phyloP scores from a whole-genome alignment of 495 filamentous ascomycete species.

The Bathelium albidoporum region DNA sequence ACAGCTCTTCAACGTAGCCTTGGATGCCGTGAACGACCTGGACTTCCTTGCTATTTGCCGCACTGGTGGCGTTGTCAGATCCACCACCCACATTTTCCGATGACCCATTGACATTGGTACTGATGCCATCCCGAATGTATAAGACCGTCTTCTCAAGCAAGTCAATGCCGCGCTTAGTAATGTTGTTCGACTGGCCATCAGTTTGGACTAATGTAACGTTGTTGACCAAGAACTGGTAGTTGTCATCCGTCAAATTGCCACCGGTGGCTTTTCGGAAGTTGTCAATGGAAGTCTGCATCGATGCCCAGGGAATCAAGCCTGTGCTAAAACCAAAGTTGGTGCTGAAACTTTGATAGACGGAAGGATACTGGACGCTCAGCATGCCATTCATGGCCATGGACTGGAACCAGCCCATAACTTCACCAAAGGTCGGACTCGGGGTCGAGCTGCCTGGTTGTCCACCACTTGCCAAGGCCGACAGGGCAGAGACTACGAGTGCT shows the following conservation, averaged over 20 bases:
- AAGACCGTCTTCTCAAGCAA: conserved; percentile 24
- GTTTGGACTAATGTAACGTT: conserved; percentile 51
- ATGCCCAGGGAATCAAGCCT: conserved; percentile 71
- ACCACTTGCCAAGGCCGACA: conserved; percentile 56
- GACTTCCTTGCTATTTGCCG: conserved; percentile 32
- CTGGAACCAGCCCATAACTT: conserved; percentile 87
- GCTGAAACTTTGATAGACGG: conserved; percentile 75
- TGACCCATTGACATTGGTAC: conserved; percentile 43
- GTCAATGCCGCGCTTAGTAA: conserved; percentile 45
- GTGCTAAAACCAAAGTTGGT: conserved; percentile 92
- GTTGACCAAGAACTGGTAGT: conserved; percentile 62
- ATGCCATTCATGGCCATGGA: conserved; percentile 90
- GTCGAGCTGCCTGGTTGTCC: conserved; percentile 54
- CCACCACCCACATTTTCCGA: conserved; percentile 19
- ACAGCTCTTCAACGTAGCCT: conserved; percentile 63
- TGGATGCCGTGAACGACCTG: conserved; percentile 58
- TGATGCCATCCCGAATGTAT: conserved; percentile 40
- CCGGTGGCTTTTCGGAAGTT: conserved; percentile 69
- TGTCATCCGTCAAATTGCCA: conserved; percentile 74
- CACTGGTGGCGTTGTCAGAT: conserved; percentile 17
- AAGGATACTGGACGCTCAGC: conserved; percentile 79
- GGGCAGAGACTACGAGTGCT: conserved; percentile 62
- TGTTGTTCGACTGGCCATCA: conserved; percentile 34
- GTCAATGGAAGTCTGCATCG: conserved; percentile 77
- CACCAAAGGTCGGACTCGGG: conserved; percentile 72